Evolutionary conservation across 2,329 filamentous ascomycete genomes (phyloP).

Genomic region (Colletotrichum phormii): DNA sequence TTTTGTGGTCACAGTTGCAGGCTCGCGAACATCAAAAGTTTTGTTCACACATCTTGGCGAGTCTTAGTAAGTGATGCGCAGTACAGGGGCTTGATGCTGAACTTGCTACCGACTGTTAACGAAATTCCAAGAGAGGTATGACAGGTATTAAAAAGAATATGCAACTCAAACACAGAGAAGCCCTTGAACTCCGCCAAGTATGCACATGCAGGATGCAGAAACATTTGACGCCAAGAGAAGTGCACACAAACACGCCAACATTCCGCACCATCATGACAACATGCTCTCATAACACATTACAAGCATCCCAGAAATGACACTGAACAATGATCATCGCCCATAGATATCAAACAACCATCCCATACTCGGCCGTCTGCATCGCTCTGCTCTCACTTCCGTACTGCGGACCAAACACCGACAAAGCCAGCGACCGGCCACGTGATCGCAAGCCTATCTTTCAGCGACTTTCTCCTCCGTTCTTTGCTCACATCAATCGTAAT

Average conservation of each 20-base stretch:
- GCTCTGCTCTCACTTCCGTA: slow-evolving; percentile 17
- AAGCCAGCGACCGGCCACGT: slow-evolving; percentile 35
- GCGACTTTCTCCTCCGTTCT: slow-evolving; percentile 9
- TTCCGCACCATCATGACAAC: neutral
- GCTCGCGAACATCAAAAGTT: neutral
- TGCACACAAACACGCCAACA: neutral
- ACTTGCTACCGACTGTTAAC: neutral
- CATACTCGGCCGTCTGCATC: neutral
- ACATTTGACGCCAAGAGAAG: neutral
- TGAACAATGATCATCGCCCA: neutral
- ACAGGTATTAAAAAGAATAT: neutral
- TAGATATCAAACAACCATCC: neutral
- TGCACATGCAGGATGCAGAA: neutral
- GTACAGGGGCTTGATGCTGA: neutral
- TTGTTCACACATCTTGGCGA: neutral
- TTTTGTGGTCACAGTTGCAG: neutral
- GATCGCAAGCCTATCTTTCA: slow-evolving; percentile 26
- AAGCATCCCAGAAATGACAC: neutral
- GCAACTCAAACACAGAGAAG: too few relatives aligned
- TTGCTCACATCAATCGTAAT: slow-evolving; percentile 58
- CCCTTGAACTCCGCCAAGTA: neutral
- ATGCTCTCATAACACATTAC: neutral
- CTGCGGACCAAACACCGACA: slow-evolving; percentile 34
- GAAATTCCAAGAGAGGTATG: neutral
- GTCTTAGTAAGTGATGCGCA: neutral